phyloP scores from a whole-genome alignment of 495 filamentous ascomycete species.

The Penicillium simplicissimum region DNA sequence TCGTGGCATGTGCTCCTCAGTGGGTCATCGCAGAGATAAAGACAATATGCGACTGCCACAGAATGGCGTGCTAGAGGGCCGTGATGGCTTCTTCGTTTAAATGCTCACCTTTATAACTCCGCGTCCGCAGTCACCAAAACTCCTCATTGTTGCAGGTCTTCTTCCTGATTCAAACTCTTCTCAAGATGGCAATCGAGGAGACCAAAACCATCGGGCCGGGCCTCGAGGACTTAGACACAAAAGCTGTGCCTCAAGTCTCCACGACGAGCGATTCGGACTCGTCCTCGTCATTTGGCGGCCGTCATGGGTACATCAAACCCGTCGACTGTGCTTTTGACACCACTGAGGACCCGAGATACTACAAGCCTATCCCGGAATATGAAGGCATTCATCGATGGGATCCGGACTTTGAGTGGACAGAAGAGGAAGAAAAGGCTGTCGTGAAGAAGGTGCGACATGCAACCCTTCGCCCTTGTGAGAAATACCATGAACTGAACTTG shows the following conservation, averaged over 20 bases:
- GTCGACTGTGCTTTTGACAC: constrained; percentile 39
- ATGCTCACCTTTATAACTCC: constrained; percentile 5
- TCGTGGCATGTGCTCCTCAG: background rate
- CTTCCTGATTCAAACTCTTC: background rate
- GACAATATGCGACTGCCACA: constrained; percentile 1
- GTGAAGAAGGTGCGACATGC: constrained; percentile 58
- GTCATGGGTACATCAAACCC: constrained; percentile 18
- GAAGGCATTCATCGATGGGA: constrained; percentile 78
- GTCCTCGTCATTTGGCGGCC: constrained; percentile 23
- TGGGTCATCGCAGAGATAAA: background rate
- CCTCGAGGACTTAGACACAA: constrained; percentile 9
- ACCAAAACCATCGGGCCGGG: constrained; percentile 8
- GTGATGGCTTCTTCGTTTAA: constrained; percentile 6
- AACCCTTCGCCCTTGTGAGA: background rate
- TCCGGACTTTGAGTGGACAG: constrained; percentile 68
- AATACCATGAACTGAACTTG: background rate
- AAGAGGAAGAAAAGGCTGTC: constrained; percentile 66
- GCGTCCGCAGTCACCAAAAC: background rate
- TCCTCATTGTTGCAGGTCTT: background rate
- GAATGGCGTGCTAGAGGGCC: constrained; percentile 27
- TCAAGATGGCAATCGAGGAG: constrained; percentile 28
- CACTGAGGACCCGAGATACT: constrained; percentile 46
- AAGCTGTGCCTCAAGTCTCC: constrained; percentile 12
- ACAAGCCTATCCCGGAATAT: constrained; percentile 61
- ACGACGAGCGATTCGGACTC: constrained; percentile 26